Conservation (phyloP, 148 eudicot species). For the Amaranthus cruentus region DNA sequence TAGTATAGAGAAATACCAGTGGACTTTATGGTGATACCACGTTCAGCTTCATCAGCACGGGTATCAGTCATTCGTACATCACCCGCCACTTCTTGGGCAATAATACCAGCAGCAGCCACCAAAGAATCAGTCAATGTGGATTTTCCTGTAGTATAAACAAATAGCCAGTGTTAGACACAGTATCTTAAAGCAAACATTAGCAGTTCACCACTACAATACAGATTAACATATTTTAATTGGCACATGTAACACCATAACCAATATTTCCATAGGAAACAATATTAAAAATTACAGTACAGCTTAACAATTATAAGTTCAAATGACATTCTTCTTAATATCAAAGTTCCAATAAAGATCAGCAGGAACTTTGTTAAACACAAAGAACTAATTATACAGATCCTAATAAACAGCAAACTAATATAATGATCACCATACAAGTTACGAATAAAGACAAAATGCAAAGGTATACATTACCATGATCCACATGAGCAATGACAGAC, state of each 20-base stretch:
- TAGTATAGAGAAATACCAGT: slow-evolving; percentile 22
- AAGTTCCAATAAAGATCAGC: too few species aligned
- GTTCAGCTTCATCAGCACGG: slow-evolving; percentile 30
- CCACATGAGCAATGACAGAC: slow-evolving; percentile 25
- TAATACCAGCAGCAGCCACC: slow-evolving; percentile 32
- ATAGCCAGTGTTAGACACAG: neutral
- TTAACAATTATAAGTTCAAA: neutral
- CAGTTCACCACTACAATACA: too few species aligned
- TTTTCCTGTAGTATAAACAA: slow-evolving; percentile 9
- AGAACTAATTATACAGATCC: too few species aligned
- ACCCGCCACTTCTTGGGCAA: slow-evolving; percentile 24
- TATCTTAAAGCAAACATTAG: too few species aligned
- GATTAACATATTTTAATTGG: too few species aligned
- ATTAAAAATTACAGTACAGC: neutral
- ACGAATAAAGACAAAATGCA: neutral
- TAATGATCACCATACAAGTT: too few species aligned
- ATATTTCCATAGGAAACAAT: neutral
- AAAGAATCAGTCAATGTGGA: slow-evolving; percentile 23
- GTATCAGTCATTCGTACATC: slow-evolving; percentile 26
- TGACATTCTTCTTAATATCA: neutral
- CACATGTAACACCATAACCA: too few species aligned
- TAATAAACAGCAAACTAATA: neutral
- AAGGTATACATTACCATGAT: slow-evolving; percentile 17
- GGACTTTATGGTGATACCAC: slow-evolving; percentile 35
- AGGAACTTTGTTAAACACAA: too few species aligned